Evolutionary conservation across 441 rosid genomes (phyloP).

Genomic region (Erysimum pusillum): DNA sequence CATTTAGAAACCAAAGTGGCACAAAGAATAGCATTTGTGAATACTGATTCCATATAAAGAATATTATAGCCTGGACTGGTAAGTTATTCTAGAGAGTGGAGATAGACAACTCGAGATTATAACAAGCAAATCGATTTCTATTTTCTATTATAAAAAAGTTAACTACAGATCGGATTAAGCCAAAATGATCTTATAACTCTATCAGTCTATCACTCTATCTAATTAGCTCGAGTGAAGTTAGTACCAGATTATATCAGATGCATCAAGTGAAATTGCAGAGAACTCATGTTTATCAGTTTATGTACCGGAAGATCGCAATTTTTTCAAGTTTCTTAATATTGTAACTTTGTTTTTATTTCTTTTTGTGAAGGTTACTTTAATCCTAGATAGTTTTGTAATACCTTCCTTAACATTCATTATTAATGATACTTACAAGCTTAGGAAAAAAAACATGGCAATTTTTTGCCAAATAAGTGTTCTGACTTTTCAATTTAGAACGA

Average conservation of each 20-base stretch:
- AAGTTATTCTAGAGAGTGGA: neutral
- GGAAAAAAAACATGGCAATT: too few species aligned
- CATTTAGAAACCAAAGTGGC: neutral
- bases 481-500: too few species aligned
- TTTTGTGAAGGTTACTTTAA: too few species aligned
- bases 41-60: neutral
- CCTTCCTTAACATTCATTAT: too few species aligned
- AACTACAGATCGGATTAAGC: neutral
- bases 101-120: neutral
- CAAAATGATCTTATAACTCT: neutral
- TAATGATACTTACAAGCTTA: too few species aligned
- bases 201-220: neutral
- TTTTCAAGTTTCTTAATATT: too few species aligned
- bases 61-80: neutral
- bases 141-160: neutral
- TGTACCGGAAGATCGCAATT: too few species aligned
- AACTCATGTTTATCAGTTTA: neutral
- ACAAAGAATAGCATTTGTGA: neutral
- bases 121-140: neutral
- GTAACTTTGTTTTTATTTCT: too few species aligned
- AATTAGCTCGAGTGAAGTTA: neutral
- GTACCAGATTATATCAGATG: neutral
- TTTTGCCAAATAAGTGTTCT: neutral
- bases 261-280: neutral
- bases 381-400: too few species aligned